These are phyloP conservation scores for Flagelloscypha sp. DNA, from an alignment of 768 basidiomycete genomes.

Conservation along the genomic window DNA sequence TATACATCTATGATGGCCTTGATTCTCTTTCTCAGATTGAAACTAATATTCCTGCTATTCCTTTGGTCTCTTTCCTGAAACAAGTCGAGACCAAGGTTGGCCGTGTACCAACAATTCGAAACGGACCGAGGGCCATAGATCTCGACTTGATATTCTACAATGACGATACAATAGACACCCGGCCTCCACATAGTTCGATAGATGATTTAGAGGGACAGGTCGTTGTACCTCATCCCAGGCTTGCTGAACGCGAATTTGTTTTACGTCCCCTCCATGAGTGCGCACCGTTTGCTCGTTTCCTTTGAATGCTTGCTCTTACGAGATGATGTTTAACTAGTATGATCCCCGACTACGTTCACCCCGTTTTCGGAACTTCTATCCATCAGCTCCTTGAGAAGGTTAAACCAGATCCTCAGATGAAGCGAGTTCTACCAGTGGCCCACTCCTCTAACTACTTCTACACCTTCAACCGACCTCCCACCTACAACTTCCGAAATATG, in stretches of 20 bases:
- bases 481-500: slow-evolving; percentile 47
- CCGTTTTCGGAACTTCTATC: slow-evolving; percentile 41
- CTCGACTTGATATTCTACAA: slow-evolving; percentile 83
- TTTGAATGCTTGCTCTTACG: neutral
- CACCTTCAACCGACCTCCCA: slow-evolving; percentile 25
- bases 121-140: slow-evolving; percentile 87
- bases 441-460: slow-evolving; percentile 11
- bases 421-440: slow-evolving; percentile 72
- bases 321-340: slow-evolving; percentile 42
- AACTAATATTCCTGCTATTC: slow-evolving; percentile 55
- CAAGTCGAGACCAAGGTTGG: slow-evolving; percentile 67
- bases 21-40: slow-evolving; percentile 48
- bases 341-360: slow-evolving; percentile 68
- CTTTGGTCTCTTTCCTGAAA: slow-evolving; percentile 61
- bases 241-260: slow-evolving; percentile 88
- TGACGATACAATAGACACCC: slow-evolving; percentile 47
- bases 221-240: slow-evolving; percentile 74
- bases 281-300: slow-evolving; percentile 19
- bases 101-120: slow-evolving; percentile 65
- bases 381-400: slow-evolving; percentile 36
- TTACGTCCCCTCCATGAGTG: slow-evolving; percentile 84
- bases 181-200: slow-evolving; percentile 27
- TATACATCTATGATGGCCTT: slow-evolving; percentile 1
- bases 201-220: slow-evolving; percentile 61
- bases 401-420: slow-evolving; percentile 40